Evolutionary conservation across 257 asterid genomes (phyloP), one percentile per base, ranked within the genome.

Genomic region (Petrea volubilis): DNA sequence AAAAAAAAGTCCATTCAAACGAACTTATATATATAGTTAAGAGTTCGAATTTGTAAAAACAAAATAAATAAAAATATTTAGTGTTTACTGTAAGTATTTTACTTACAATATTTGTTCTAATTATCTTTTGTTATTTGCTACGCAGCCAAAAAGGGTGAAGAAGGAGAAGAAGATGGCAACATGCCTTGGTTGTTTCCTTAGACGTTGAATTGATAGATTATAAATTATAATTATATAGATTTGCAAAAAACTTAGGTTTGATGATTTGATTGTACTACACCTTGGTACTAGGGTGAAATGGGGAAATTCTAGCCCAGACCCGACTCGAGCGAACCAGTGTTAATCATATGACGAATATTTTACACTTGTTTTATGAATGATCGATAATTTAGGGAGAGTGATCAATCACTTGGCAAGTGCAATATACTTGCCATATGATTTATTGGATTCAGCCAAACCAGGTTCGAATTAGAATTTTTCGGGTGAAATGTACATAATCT

Each of bases 111-210:
- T 28, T 58, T 46, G 3, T n/a, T n/a, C n/a, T n/a, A n/a, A n/a
- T n/a, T n/a, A 46, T 14, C 2, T 50, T 57, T 3, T 57, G 17
- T 0, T 14, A 11, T 64, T 38, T 21, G 2, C 3, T 24, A 18
- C 15, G 77, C 80, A 60, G 79, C 36, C 46, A n/a, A 53, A 7
- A 28, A 60, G 36, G 67, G 15, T 12, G 75, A 49, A 76, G 61
- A 49, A 60, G 65, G 74, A 56, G 75, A 63, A 50, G 62, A 70
- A 5, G 56, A 43, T 14, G 63, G 21, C 67, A 29, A 14, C 67
- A 64, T 77, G 79, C 71, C 55, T 76, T 70, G 43, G 72, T 72
- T 77, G 85, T 67, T 81, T 73, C 73, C 65, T 77, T 69, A 61
- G 76, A 73, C 50, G 40, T 51, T 69, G 51, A 44, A 14, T 13